phyloP scores from a whole-genome alignment of 1,284 basidiomycete genomes.

The Rhodotorula mucilaginosa region DNA sequence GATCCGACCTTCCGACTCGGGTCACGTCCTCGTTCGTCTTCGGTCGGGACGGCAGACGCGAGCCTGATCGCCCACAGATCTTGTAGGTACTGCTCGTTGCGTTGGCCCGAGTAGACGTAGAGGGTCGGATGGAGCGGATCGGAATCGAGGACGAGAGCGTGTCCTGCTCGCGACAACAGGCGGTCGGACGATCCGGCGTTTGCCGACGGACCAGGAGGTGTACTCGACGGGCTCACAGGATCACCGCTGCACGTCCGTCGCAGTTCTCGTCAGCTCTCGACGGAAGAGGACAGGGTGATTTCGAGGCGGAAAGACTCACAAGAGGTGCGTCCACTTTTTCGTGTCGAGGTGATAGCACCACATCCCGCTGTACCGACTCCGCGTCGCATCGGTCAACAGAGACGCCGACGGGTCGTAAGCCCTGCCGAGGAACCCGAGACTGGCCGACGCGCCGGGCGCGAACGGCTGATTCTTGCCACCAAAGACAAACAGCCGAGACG shows the following conservation, averaged over 20 bases:
- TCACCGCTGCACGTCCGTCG: neutral
- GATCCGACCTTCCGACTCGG: neutral
- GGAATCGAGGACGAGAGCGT: conserved; percentile 48
- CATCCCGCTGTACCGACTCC: conserved; percentile 45
- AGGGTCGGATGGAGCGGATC: conserved; percentile 36
- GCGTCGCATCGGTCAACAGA: conserved; percentile 18
- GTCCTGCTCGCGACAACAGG: conserved; percentile 45
- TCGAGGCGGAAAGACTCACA: conserved; percentile 23
- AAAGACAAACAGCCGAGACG: conserved; percentile 48
- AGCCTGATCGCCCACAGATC: conserved; percentile 45
- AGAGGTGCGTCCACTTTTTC: conserved; percentile 45
- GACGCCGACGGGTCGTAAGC: neutral
- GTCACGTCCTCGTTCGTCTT: neutral
- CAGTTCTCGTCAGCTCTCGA: too few species aligned
- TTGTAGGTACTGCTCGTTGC: conserved; percentile 46
- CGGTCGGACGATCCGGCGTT: conserved; percentile 21
- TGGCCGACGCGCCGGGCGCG: neutral
- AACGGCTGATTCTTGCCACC: conserved; percentile 48
- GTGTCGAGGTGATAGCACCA: conserved; percentile 47
- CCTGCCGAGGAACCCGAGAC: neutral
- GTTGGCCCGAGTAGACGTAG: conserved; percentile 48
- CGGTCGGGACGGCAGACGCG: neutral
- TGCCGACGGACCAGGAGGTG: conserved; percentile 40
- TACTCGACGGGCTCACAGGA: conserved; percentile 1
- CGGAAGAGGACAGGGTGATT: too few species aligned